Evolutionary conservation across 805 yeast species (phyloP).

Genomic region (Blastobotrys terrestris): DNA sequence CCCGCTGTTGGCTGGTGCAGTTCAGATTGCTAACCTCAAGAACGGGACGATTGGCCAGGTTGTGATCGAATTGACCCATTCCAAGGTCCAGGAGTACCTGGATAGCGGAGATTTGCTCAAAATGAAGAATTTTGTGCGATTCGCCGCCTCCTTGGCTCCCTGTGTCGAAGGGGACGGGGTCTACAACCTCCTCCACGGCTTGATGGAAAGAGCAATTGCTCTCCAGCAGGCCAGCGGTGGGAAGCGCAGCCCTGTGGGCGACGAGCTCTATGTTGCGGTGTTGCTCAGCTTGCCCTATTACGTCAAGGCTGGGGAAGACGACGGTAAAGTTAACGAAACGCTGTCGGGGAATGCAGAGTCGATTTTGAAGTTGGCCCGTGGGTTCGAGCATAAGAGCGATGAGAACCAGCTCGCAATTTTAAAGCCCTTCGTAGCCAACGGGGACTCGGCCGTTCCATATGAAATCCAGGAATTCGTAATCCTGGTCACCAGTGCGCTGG

Average conservation of each 20-base stretch:
- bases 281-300: slow-evolving; percentile 55
- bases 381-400: slow-evolving; percentile 3
- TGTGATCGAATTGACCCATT: slow-evolving; percentile 63
- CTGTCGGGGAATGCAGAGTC: slow-evolving; percentile 33
- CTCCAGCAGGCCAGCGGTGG: slow-evolving; percentile 38
- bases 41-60: slow-evolving; percentile 62
- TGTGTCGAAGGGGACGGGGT: slow-evolving; percentile 49
- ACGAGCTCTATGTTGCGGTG: slow-evolving; percentile 58
- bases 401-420: neutral
- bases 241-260: slow-evolving; percentile 53
- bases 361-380: slow-evolving; percentile 4
- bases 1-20: slow-evolving; percentile 59
- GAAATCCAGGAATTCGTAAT: slow-evolving; percentile 29
- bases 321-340: slow-evolving; percentile 35
- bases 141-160: slow-evolving; percentile 60
- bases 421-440: slow-evolving; percentile 4
- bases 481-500: slow-evolving; percentile 20
- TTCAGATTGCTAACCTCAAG: slow-evolving; percentile 59
- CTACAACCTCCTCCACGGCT: slow-evolving; percentile 43
- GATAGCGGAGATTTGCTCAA: slow-evolving; percentile 51
- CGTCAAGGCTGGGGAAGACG: slow-evolving; percentile 37
- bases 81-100: slow-evolving; percentile 52
- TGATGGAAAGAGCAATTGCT: slow-evolving; percentile 50
- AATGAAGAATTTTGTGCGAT: slow-evolving; percentile 63
- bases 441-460: slow-evolving; percentile 22